phyloP scores from a whole-genome alignment of 768 basidiomycete species.

The Chalciporus pseudorubinellus region DNA sequence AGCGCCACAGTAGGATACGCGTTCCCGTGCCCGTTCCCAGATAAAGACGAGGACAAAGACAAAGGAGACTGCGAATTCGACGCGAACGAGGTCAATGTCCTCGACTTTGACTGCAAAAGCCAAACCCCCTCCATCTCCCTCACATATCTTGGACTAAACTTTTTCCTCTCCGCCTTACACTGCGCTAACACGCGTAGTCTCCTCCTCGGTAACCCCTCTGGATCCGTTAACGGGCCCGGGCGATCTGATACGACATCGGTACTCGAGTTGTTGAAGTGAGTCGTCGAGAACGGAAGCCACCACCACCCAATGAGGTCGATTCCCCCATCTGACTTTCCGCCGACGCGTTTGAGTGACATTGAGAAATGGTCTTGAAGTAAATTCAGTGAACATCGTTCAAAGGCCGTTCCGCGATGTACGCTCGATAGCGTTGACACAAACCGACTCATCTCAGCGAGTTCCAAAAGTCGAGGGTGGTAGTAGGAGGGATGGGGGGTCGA shows the following conservation, averaged over 20 bases:
- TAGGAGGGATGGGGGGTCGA: conserved; percentile 2
- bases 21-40: not conserved
- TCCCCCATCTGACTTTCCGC: conserved; percentile 88
- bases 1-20: conserved; percentile 52
- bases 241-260: not conserved
- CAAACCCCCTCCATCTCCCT: conserved; percentile 92
- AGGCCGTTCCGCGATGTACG: conserved; percentile 67
- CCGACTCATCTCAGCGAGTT: conserved; percentile 1
- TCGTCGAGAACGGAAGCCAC: conserved; percentile 61
- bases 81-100: not conserved
- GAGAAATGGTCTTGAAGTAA: conserved; percentile 64
- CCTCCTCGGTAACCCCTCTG: conserved; percentile 32
- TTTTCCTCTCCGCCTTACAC: conserved; percentile 89
- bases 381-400: conserved; percentile 66
- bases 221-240: conserved; percentile 13
- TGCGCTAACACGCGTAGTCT: conserved; percentile 79
- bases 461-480: not conserved
- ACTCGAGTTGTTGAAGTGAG: not conserved
- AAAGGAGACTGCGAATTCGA: not conserved
- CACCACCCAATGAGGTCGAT: conserved; percentile 91
- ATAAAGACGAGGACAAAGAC: not conserved
- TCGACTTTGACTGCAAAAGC: conserved; percentile 30
- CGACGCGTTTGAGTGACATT: conserved; percentile 78
- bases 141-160: conserved; percentile 73
- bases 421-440: conserved; percentile 40